phyloP scores from a whole-genome alignment of 225 moss, liverwort and hornwort species.

The Bryum argenteum region DNA sequence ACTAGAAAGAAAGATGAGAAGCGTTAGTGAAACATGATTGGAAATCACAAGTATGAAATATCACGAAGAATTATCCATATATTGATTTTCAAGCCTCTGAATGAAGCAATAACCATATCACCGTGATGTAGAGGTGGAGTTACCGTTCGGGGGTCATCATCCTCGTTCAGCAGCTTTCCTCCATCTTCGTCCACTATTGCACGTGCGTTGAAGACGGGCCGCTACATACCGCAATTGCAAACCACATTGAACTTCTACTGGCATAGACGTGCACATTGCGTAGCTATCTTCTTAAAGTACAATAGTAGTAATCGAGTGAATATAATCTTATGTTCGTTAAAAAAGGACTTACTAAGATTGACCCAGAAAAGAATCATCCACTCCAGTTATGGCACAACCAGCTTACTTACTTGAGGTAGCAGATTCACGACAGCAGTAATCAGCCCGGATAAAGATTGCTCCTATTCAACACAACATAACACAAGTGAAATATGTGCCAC shows the following conservation, averaged over 20 bases:
- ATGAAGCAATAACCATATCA: background rate
- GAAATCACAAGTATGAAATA: background rate
- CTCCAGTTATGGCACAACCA: constrained; percentile 5
- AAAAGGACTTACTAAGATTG: constrained; percentile 7
- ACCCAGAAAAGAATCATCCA: background rate
- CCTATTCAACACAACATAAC: constrained; percentile 46
- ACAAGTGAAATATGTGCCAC: constrained; percentile 16
- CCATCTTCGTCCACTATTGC: constrained; percentile 79
- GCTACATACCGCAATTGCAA: constrained; percentile 52
- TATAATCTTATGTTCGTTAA: background rate
- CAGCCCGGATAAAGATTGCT: constrained; percentile 77
- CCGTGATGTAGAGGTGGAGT: constrained; percentile 16
- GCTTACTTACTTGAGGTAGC: constrained; percentile 85
- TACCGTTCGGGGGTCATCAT: constrained; percentile 89
- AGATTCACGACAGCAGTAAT: constrained; percentile 74
- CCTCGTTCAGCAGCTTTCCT: constrained; percentile 88
- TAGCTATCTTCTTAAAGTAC: background rate
- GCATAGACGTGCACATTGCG: background rate
- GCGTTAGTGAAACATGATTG: background rate
- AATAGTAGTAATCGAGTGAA: constrained; percentile 4
- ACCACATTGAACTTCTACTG: constrained; percentile 21
- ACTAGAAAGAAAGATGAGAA: background rate
- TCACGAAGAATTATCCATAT: background rate
- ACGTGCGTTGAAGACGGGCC: constrained; percentile 68
- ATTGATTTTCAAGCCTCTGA: background rate